Evolutionary conservation across 805 yeast genomes (phyloP), one percentile per base, ranked within the genome.

Genomic region (Komagataella phaffii): DNA sequence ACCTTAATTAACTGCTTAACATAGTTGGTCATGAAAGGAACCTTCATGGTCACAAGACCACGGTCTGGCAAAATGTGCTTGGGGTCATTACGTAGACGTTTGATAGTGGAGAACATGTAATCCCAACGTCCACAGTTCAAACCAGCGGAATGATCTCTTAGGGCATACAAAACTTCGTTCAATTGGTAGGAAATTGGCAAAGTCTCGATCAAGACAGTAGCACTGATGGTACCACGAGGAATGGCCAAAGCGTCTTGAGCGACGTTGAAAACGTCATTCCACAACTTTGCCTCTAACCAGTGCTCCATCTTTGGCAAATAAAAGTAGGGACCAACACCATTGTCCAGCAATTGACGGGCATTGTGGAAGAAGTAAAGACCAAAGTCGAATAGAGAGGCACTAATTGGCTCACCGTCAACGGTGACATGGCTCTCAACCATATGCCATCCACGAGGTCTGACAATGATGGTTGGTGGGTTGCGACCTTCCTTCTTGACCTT

Each of bases 71-170:
- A 70, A 53, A 85, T 73, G 61, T 79, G 81, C 48, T 76, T 76
- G 50, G 80, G 76, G 60, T 79, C 77, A 67, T 81, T 83, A 69
- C 89, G 77, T 58, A 85, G 75, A 46, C 85, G 73, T 68, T 85
- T 85, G 65, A 85, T 84, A 55, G 87, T 83, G 44, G 87, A 80
- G 70, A 85, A 85, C 67, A 85, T 85, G 69, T 85, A 85, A 68
- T 85, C 95, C 91, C 93, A 85, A 70, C 95, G 77, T 59, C 95
- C 95, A 74, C 93, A 85, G 70, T 85, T 85, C 66, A 85, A 75
- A 52, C 93, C 95, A 7, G 85, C 76, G 51, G 85, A 82, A 66
- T 85, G 95, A 50, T 79, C 81, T 66, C 88, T 75, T 62, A 85
- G 73, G 61, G 85, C 85, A 62, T 79, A 85, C 60, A 85, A 77